A percentile compares a stretch with the other conserved stretches of the same genome.
Evolutionary conservation across 345 rosid genomes (phyloP).

Genomic region (Gossypium ekmanianum): DNA sequence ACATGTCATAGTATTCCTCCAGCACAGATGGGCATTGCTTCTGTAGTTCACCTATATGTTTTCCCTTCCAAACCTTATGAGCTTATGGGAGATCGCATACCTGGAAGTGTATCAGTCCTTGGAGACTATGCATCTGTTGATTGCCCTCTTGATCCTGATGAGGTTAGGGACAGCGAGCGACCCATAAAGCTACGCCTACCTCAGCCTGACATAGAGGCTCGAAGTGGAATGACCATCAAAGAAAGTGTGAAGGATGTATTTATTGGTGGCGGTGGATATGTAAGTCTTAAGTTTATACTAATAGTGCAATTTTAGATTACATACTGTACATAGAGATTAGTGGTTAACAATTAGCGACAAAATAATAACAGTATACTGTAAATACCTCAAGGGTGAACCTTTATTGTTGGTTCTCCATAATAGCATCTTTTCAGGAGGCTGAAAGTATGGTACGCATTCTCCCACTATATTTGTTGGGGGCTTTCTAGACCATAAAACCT

Average conservation of each 20-base stretch:
- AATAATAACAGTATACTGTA: too few species aligned
- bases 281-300: constrained; percentile 38
- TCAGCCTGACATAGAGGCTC: constrained; percentile 61
- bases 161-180: constrained; percentile 92
- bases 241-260: constrained; percentile 88
- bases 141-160: constrained; percentile 94
- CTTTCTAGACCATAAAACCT: not conserved
- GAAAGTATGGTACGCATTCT: not conserved
- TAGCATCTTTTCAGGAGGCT: not conserved
- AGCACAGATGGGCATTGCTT: constrained; percentile 98
- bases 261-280: constrained; percentile 87
- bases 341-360: too few species aligned
- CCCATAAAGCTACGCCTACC: constrained; percentile 89
- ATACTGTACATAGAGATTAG: too few species aligned
- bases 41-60: constrained; percentile 85
- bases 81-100: constrained; percentile 75
- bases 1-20: constrained; percentile 45
- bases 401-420: not conserved
- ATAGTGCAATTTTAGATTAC: not conserved
- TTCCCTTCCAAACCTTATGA: constrained; percentile 94
- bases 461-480: not conserved
- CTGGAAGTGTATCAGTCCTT: constrained; percentile 83
- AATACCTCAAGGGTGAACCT: not conserved
- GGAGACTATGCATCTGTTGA: constrained; percentile 94
- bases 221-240: constrained; percentile 82